Evolutionary conservation across 495 filamentous ascomycete species (phyloP), one percentile per base, ranked within the genome.

Genomic region (Aspergillus kassunensis): DNA sequence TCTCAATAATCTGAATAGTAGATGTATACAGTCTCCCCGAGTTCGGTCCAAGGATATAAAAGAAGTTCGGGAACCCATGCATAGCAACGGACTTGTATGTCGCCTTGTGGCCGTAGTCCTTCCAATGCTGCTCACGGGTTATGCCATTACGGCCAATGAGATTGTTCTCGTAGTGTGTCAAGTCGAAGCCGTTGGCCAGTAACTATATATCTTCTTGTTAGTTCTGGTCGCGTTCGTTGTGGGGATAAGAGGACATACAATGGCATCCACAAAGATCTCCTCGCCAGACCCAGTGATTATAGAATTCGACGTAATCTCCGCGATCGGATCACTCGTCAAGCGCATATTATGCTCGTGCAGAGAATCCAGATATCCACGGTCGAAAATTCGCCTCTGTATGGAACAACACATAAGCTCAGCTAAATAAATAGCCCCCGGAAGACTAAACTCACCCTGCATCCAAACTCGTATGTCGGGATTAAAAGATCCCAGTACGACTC

Each of bases 1-100:
- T 63, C n/a, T 81, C 70, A 43, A 79, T 68, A 13, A 71, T 73
- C 75, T 83, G 48, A 5, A 57, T 41, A 33, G 34, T 30, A 6
- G 56, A 63, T 2, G 55, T 65, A 47, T 65, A 55, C 4, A 56
- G 39, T 18, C 55, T 45, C 3, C 62, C 62, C 0, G 62, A 65
- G 42, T 65, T 65, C 4, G 63, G 63, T 0, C 62, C 62, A 13
- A 62, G 35, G 6, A 65, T 25, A 40, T 60, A 60, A 30, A 65
- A 65, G 48, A 65, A 61, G 42, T 65, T 63, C 9, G 63, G 63
- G 30, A 65, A 65, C 23, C 51, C 60, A n/a, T 44, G 45, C 57
- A 63, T 65, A 1, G 60, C 63, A 11, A 62, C 49, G 0, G 57
- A 44, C 23, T 63, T 59, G 51, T 53, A 65, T 6, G 59, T 53